Percentiles rank a stretch among this genome's conserved stretches.
phyloP scores from a whole-genome alignment of 441 rosid genomes.

The Brassica hybrid region DNA sequence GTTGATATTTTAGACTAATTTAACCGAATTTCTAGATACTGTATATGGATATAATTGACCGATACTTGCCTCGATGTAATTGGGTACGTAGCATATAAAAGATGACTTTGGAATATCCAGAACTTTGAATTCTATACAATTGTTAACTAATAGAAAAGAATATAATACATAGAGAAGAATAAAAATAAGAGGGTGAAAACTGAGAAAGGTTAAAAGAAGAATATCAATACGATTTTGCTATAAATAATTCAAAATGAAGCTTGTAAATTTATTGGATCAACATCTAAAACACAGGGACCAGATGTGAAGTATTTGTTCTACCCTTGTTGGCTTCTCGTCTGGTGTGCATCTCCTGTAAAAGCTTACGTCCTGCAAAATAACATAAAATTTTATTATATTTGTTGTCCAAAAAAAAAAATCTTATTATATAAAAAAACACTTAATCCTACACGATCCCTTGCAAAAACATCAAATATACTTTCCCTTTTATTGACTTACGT shows the following conservation, averaged over 20 bases:
- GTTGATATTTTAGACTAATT: too few species aligned
- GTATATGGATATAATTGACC: not conserved
- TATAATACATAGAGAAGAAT: slow-evolving; percentile 28
- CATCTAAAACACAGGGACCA: slow-evolving; percentile 28
- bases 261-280: slow-evolving; percentile 23
- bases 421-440: not conserved
- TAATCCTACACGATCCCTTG: not conserved
- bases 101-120: not conserved
- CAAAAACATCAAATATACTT: slow-evolving; percentile 36
- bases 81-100: not conserved
- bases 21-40: too few species aligned
- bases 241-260: slow-evolving; percentile 9
- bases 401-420: too few species aligned
- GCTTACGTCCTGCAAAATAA: slow-evolving; percentile 50
- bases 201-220: slow-evolving; percentile 15
- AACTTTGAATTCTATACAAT: slow-evolving; percentile 35
- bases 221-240: slow-evolving; percentile 26
- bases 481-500: slow-evolving; percentile 16
- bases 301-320: slow-evolving; percentile 34
- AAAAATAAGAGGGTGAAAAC: slow-evolving; percentile 25
- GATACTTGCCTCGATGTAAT: not conserved
- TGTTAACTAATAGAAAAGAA: slow-evolving; percentile 21
- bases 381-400: not conserved
- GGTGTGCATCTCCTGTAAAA: slow-evolving; percentile 54
- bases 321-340: slow-evolving; percentile 64